phyloP scores from a whole-genome alignment of 306 rosid species.

The Vicia sativa region DNA sequence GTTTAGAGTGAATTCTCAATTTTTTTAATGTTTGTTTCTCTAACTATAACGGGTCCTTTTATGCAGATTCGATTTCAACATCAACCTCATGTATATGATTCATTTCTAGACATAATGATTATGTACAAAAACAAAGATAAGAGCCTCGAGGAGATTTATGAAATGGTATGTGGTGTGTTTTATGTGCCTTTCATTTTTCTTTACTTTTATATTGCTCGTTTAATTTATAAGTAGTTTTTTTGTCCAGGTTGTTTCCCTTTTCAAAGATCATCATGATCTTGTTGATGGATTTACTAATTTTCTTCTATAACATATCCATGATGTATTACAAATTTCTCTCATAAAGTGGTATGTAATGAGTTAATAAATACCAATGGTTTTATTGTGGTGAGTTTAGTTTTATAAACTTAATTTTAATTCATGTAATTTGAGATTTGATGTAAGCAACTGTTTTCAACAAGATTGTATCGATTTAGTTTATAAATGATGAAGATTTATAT shows the following conservation, averaged over 20 bases:
- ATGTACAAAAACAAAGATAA: conserved; percentile 88
- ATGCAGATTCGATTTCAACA: conserved; percentile 88
- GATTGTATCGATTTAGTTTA: no score
- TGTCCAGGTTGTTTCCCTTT: conserved; percentile 78
- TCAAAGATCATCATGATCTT: conserved; percentile 74
- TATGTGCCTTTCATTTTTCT: neutral
- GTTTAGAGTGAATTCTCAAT: no score
- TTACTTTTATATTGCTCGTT: conserved; percentile 14
- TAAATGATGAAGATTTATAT: no score
- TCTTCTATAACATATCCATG: conserved; percentile 45
- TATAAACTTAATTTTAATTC: no score
- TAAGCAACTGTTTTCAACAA: no score
- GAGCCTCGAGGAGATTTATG: conserved; percentile 68
- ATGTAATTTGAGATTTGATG: no score
- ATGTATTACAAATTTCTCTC: no score
- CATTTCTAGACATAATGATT: conserved; percentile 81
- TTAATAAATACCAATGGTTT: no score
- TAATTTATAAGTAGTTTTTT: conserved; percentile 25
- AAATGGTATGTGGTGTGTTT: conserved; percentile 61
- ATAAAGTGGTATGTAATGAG: no score
- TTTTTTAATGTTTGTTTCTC: no score
- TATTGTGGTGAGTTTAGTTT: no score
- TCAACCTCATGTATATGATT: conserved; percentile 79
- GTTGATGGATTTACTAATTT: conserved; percentile 82
- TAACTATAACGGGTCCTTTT: conserved; percentile 13